Evolutionary conservation across 108 stramenopile genomes (phyloP).

Genomic region (Cyclotella sp.): DNA sequence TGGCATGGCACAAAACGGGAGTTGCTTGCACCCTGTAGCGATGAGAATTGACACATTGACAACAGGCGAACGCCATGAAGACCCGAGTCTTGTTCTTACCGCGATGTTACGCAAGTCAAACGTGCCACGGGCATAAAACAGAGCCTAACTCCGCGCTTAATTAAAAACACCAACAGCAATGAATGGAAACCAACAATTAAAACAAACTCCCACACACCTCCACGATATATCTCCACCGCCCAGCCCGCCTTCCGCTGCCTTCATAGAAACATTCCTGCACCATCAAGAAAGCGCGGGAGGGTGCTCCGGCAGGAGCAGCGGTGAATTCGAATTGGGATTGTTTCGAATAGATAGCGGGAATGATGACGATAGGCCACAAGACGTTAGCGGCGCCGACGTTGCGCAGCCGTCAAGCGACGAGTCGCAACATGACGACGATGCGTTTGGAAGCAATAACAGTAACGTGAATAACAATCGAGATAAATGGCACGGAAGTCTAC

Average conservation of each 20-base stretch:
- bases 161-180: too few species aligned
- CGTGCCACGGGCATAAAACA: too few species aligned
- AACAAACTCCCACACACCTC: neutral
- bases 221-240: neutral
- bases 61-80: too few species aligned
- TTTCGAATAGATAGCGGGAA: constrained; percentile 13
- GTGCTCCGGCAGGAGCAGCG: neutral
- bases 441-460: neutral
- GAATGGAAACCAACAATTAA: too few species aligned
- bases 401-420: neutral
- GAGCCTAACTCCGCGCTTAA: too few species aligned
- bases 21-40: too few species aligned
- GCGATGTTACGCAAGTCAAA: too few species aligned
- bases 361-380: neutral
- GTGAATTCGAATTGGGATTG: constrained; percentile 5
- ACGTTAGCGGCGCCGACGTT: neutral
- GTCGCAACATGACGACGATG: neutral
- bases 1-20: too few species aligned
- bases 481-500: neutral
- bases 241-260: constrained; percentile 13
- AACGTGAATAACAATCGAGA: neutral
- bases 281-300: neutral
- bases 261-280: constrained; percentile 19
- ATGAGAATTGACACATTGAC: too few species aligned
- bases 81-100: too few species aligned